A percentile compares a stretch with the other conserved stretches of the same genome.
Conservation (phyloP, 768 basidiomycete species). For the Lepiota venenata region DNA sequence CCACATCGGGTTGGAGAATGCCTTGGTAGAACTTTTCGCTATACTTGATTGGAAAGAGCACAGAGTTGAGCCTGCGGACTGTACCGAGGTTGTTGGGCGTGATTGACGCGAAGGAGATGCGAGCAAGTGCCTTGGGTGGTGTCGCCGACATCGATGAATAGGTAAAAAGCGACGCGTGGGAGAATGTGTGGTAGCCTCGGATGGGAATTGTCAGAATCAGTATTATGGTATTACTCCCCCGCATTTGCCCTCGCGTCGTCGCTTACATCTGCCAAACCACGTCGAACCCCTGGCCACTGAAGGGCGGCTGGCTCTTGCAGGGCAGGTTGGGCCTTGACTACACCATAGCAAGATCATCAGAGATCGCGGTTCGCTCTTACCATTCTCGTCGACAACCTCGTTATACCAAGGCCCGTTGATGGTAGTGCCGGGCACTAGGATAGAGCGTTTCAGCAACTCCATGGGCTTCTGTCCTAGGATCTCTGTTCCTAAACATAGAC, state of each 20-base stretch:
- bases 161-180: conserved; percentile 8
- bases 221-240: not conserved
- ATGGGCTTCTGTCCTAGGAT: not conserved
- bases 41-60: conserved; percentile 88
- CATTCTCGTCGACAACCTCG: not conserved
- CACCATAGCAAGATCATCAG: not conserved
- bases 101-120: conserved; percentile 69
- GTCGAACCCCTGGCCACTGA: not conserved
- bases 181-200: conserved; percentile 5
- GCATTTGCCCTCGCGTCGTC: not conserved
- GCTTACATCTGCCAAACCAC: not conserved
- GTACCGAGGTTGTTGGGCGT: conserved; percentile 84
- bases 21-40: conserved; percentile 86
- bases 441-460: not conserved
- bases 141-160: conserved; percentile 12
- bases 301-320: not conserved
- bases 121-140: conserved; percentile 20
- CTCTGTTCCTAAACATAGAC: conserved; percentile 3
- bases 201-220: not conserved
- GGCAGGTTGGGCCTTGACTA: not conserved
- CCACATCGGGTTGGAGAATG: conserved; percentile 71
- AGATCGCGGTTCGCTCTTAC: not conserved
- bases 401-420: not conserved
- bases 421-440: not conserved
- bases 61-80: conserved; percentile 64